Evolutionary conservation across 1,284 basidiomycete genomes (phyloP).

Genomic region (Cryptococcus sp.): DNA sequence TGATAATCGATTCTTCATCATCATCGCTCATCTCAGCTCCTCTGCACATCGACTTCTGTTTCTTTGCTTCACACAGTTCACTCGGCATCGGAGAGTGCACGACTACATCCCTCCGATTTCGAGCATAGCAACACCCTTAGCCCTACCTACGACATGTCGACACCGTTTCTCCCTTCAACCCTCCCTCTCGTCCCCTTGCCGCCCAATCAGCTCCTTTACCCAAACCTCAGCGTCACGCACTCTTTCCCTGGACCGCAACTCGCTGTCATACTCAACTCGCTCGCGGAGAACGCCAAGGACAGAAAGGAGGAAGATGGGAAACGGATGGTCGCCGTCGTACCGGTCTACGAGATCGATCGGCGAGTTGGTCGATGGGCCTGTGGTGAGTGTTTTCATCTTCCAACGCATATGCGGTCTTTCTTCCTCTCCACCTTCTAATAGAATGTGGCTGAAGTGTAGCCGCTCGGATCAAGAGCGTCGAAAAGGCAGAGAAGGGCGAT

Average conservation of each 20-base stretch:
- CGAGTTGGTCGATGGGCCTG: constrained; percentile 40
- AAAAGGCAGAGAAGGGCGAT: constrained; percentile 18
- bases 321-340: constrained; percentile 31
- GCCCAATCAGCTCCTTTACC: constrained; percentile 36
- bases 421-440: too few species aligned
- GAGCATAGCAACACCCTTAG: too few species aligned
- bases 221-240: constrained; percentile 27
- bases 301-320: constrained; percentile 12
- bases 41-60: too few species aligned
- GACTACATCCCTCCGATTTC: too few species aligned
- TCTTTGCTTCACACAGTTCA: too few species aligned
- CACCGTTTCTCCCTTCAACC: constrained; percentile 33
- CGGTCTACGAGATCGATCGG: constrained; percentile 37
- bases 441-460: constrained; percentile 15
- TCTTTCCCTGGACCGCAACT: constrained; percentile 26
- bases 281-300: constrained; percentile 23
- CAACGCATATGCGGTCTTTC: too few species aligned
- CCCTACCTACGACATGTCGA: constrained; percentile 12
- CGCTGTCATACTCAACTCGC: constrained; percentile 26
- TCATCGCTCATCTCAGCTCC: too few species aligned
- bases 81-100: too few species aligned
- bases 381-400: constrained; percentile 20
- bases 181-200: constrained; percentile 37
- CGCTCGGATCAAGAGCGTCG: constrained; percentile 34
- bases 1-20: too few species aligned